phyloP scores from a whole-genome alignment of 1,284 basidiomycete species.

The Limonomyces culmigenus region DNA sequence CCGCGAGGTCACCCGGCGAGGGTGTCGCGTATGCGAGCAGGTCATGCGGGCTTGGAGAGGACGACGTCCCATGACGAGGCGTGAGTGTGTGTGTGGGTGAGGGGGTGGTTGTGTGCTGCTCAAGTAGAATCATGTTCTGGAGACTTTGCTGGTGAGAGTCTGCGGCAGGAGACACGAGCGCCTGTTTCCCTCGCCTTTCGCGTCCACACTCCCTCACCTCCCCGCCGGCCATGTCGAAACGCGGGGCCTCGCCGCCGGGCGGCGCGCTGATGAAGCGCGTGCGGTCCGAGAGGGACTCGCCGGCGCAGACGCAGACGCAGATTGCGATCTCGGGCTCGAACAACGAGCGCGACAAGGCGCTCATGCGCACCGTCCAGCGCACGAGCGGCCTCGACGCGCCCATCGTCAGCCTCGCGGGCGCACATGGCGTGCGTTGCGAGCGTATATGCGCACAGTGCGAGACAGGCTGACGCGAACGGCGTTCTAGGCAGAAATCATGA shows the following conservation, averaged over 20 bases:
- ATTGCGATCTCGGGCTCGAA: slow-evolving; percentile 58
- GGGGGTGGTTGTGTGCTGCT: too few relatives aligned
- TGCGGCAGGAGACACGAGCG: not conserved
- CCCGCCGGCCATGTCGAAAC: slow-evolving; percentile 43
- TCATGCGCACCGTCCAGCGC: slow-evolving; percentile 61
- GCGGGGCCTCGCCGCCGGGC: slow-evolving; percentile 33
- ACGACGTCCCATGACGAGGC: too few relatives aligned
- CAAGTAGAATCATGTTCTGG: not conserved
- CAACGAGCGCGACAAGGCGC: slow-evolving; percentile 54
- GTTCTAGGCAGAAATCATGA: slow-evolving; percentile 53
- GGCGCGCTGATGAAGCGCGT: slow-evolving; percentile 50
- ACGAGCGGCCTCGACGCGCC: slow-evolving; percentile 69
- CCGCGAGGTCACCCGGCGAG: too few relatives aligned
- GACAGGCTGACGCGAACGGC: slow-evolving; percentile 3
- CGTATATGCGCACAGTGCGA: not conserved
- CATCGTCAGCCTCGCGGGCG: slow-evolving; percentile 61
- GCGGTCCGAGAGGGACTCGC: slow-evolving; percentile 37
- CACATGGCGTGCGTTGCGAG: slow-evolving; percentile 41
- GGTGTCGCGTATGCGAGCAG: too few relatives aligned
- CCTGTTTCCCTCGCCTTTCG: not conserved
- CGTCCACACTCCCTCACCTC: not conserved
- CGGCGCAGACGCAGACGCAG: slow-evolving; percentile 30
- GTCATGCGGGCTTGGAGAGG: too few relatives aligned
- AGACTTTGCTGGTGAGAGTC: not conserved
- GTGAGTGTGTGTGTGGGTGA: too few relatives aligned